A percentile compares a stretch with the other conserved stretches of the same genome.
Conservation (phyloP, 2,329 filamentous ascomycete species). For the Aspergillus sp. region DNA sequence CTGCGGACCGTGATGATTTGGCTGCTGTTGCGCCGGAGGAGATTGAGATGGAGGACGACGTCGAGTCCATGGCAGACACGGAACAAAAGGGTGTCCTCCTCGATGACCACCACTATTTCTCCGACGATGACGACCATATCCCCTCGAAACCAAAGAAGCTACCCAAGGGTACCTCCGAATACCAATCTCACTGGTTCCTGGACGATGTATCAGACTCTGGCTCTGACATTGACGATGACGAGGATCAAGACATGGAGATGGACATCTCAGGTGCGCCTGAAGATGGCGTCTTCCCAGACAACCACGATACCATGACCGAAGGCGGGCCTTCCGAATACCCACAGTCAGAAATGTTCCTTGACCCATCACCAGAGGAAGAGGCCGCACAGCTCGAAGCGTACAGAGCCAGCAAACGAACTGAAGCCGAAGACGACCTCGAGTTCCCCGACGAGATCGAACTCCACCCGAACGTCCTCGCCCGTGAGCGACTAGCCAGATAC, state of each 20-base stretch:
- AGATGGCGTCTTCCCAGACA: constrained; percentile 71
- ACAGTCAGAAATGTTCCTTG: constrained; percentile 89
- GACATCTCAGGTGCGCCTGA: constrained; percentile 70
- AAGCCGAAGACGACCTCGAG: constrained; percentile 87
- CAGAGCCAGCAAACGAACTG: constrained; percentile 74
- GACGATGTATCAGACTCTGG: constrained; percentile 80
- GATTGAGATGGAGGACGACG: constrained; percentile 73
- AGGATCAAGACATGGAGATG: constrained; percentile 58
- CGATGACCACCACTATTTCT: constrained; percentile 98
- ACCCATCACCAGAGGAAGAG: constrained; percentile 79
- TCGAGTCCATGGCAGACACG: constrained; percentile 56
- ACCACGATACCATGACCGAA: constrained; percentile 68
- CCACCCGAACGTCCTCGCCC: constrained; percentile 80
- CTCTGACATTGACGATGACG: constrained; percentile 76
- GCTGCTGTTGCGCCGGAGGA: constrained; percentile 86
- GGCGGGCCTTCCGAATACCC: constrained; percentile 85
- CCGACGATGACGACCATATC: constrained; percentile 74
- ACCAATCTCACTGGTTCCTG: constrained; percentile 93
- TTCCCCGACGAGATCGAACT: constrained; percentile 98
- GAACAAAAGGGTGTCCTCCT: constrained; percentile 85
- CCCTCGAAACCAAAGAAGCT: constrained; percentile 71
- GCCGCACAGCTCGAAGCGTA: constrained; percentile 81
- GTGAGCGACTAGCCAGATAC: constrained; percentile 84
- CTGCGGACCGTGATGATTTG: constrained; percentile 80
- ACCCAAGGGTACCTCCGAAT: constrained; percentile 88